Conservation (phyloP, 2,329 filamentous ascomycete species). For the Ceratocystis alfenasii region DNA sequence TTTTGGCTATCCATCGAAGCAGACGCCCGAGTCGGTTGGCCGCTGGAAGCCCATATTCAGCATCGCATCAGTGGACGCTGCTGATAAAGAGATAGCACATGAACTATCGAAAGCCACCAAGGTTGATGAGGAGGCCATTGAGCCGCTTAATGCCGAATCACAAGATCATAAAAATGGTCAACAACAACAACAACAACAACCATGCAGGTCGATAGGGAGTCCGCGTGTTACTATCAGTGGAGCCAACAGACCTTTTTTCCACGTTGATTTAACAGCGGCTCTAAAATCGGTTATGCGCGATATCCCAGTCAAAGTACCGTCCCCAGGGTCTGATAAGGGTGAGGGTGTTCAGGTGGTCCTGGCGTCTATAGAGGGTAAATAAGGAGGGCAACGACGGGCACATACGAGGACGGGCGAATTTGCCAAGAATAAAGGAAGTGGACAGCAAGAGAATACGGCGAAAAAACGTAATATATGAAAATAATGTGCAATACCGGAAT, state of each 20-base stretch:
- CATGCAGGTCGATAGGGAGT: background rate
- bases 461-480: background rate
- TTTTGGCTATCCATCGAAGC: slow-evolving; percentile 38
- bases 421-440: background rate
- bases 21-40: slow-evolving; percentile 26
- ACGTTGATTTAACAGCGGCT: slow-evolving; percentile 35
- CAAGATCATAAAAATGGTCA: slow-evolving; percentile 23
- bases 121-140: slow-evolving; percentile 14
- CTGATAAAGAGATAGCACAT: slow-evolving; percentile 11
- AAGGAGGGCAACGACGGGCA: background rate
- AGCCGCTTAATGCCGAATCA: slow-evolving; percentile 14
- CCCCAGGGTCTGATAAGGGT: slow-evolving; percentile 8
- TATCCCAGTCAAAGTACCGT: background rate
- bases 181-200: background rate
- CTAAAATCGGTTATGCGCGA: slow-evolving; percentile 30
- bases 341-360: slow-evolving; percentile 7
- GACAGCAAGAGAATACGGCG: background rate
- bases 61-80: slow-evolving; percentile 26
- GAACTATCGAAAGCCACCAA: slow-evolving; percentile 7
- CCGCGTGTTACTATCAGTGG: slow-evolving; percentile 29
- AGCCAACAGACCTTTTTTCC: slow-evolving; percentile 38
- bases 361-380: background rate
- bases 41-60: slow-evolving; percentile 31
- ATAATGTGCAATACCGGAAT: too few species aligned
- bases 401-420: background rate